phyloP scores from a whole-genome alignment of 2,329 filamentous ascomycete genomes.

The Stachybotrys echinatus region DNA sequence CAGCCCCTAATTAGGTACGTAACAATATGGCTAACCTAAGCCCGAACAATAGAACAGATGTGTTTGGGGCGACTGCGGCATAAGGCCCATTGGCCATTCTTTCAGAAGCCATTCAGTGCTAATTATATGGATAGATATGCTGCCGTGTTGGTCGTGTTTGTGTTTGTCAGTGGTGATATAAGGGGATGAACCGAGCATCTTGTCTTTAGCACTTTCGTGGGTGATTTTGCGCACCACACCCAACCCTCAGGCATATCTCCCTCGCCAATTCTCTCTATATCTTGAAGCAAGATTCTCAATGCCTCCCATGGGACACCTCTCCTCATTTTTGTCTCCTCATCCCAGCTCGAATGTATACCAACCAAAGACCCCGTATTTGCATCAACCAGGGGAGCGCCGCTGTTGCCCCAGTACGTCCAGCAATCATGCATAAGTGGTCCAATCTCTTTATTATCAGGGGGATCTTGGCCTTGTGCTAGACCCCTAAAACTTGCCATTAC shows the following conservation, averaged over 20 bases:
- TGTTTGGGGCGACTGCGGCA: no score
- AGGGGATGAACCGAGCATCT: no score
- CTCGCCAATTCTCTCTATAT: conserved; percentile 8
- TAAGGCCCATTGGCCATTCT: no score
- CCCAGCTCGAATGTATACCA: conserved; percentile 49
- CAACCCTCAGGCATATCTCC: conserved; percentile 6
- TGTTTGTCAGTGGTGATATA: no score
- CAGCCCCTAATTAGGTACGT: no score
- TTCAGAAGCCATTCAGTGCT: no score
- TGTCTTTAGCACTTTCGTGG: no score
- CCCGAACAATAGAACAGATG: no score
- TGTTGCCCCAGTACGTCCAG: conserved; percentile 55
- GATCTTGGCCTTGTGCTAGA: conserved; percentile 28
- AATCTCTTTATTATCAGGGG: conserved; percentile 46
- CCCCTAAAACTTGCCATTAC: conserved; percentile 36
- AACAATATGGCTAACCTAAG: no score
- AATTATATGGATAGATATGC: no score
- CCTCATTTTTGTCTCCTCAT: conserved; percentile 45
- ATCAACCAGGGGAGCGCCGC: conserved; percentile 42
- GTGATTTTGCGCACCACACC: no score
- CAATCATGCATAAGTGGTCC: conserved; percentile 46
- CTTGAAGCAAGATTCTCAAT: conserved; percentile 30
- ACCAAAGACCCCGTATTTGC: conserved; percentile 31
- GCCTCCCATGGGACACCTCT: conserved; percentile 41
- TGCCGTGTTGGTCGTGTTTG: no score